Conservation (phyloP, 2,329 filamentous ascomycete species). For the Cytospora chrysosperma region DNA sequence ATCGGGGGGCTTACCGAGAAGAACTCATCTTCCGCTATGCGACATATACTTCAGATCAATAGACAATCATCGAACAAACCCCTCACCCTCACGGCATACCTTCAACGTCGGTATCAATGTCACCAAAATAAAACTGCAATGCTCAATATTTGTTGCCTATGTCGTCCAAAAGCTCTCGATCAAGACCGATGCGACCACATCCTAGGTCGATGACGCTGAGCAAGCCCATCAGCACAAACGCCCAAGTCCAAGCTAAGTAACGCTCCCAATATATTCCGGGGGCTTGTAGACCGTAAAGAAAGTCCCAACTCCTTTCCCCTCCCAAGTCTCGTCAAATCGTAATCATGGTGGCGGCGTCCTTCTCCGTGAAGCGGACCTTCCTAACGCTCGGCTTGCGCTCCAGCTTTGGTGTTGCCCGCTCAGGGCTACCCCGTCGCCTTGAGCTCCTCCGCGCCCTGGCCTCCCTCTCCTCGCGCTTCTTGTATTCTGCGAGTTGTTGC, state of each 20-base stretch:
- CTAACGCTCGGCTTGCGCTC: slow-evolving; percentile 31
- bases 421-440: slow-evolving; percentile 42
- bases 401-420: slow-evolving; percentile 29
- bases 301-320: background rate
- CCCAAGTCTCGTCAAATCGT: slow-evolving; percentile 12
- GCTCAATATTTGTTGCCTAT: background rate
- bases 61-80: background rate
- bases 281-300: background rate
- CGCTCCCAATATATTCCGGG: background rate
- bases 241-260: background rate
- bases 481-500: slow-evolving; percentile 63
- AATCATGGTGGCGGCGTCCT: slow-evolving; percentile 31
- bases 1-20: slow-evolving; percentile 15
- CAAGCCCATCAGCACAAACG: background rate
- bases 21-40: slow-evolving; percentile 1
- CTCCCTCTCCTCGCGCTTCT: slow-evolving; percentile 59
- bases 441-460: slow-evolving; percentile 56
- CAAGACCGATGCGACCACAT: background rate
- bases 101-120: background rate
- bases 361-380: slow-evolving; percentile 43
- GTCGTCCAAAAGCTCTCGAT: background rate
- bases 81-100: background rate
- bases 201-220: background rate
- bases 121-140: background rate
- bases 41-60: background rate